Evolutionary conservation across 768 basidiomycete species (phyloP).

Genomic region (Podaxis rugospora): DNA sequence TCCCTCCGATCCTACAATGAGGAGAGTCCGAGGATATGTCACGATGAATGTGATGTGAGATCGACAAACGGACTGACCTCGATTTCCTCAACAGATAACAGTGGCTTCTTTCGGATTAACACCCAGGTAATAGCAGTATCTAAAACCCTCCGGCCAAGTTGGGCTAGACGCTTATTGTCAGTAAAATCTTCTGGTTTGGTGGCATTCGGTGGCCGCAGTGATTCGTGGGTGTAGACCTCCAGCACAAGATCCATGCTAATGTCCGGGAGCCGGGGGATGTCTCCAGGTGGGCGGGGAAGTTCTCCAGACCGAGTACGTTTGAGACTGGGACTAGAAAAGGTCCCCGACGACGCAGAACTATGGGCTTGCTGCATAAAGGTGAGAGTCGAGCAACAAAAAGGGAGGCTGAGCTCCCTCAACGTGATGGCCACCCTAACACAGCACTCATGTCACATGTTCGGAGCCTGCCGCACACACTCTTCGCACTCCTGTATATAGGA

Average conservation of each 20-base stretch:
- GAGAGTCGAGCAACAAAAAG: background rate
- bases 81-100: slow-evolving; percentile 43
- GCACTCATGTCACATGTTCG: background rate
- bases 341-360: background rate
- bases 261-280: slow-evolving; percentile 34
- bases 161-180: slow-evolving; percentile 55
- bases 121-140: slow-evolving; percentile 40
- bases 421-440: background rate
- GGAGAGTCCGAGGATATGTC: slow-evolving; percentile 10
- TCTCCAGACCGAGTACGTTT: slow-evolving; percentile 21
- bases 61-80: slow-evolving; percentile 34
- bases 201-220: slow-evolving; percentile 40
- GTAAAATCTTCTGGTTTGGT: slow-evolving; percentile 34
- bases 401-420: background rate
- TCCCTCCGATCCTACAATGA: slow-evolving; percentile 24
- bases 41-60: background rate
- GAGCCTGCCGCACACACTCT: background rate
- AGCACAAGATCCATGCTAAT: slow-evolving; percentile 49
- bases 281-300: slow-evolving; percentile 9
- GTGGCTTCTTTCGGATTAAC: slow-evolving; percentile 48
- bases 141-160: slow-evolving; percentile 46
- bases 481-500: background rate
- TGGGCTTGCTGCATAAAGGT: slow-evolving; percentile 1
- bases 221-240: slow-evolving; percentile 67
- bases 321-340: slow-evolving; percentile 8